These are phyloP conservation scores for Spirogloea muscicola DNA, from an alignment of 139 green algal species.

Conservation along the genomic window DNA sequence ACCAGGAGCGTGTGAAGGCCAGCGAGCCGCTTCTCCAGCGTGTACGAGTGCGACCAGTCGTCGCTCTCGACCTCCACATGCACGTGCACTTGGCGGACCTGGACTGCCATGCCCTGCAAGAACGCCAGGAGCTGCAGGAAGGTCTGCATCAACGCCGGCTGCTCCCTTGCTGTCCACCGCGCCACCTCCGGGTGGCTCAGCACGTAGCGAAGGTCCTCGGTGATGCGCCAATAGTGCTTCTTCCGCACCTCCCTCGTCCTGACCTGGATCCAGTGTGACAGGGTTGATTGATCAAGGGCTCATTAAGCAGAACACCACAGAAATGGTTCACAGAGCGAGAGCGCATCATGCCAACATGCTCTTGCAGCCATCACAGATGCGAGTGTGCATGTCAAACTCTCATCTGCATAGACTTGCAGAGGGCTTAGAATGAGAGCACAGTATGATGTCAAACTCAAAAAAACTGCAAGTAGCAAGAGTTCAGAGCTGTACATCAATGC, in stretches of 20 bases:
- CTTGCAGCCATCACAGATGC: no score
- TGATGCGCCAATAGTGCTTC: slow-evolving; percentile 4
- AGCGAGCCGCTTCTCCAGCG: slow-evolving; percentile 28
- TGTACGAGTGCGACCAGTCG: slow-evolving; percentile 18
- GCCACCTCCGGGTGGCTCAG: slow-evolving; percentile 28
- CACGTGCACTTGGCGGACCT: slow-evolving; percentile 1
- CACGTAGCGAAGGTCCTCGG: slow-evolving; percentile 32
- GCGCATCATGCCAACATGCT: no score
- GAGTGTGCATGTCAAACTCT: no score
- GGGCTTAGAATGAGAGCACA: no score
- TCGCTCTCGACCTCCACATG: slow-evolving; percentile 40
- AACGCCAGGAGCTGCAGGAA: slow-evolving; percentile 23
- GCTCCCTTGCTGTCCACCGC: background rate
- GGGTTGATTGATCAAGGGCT: no score
- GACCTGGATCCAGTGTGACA: no score
- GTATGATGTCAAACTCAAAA: no score
- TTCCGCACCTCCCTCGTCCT: slow-evolving; percentile 18
- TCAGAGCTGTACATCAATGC: slow-evolving; percentile 37
- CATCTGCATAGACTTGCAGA: no score
- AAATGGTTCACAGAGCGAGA: no score
- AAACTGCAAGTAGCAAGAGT: no score
- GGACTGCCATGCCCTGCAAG: slow-evolving; percentile 25
- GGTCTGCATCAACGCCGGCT: slow-evolving; percentile 13
- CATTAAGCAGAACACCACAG: no score
- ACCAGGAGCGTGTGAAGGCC: slow-evolving; percentile 24